Conservation (phyloP, 768 basidiomycete species). For the Tricholomella constricta region DNA sequence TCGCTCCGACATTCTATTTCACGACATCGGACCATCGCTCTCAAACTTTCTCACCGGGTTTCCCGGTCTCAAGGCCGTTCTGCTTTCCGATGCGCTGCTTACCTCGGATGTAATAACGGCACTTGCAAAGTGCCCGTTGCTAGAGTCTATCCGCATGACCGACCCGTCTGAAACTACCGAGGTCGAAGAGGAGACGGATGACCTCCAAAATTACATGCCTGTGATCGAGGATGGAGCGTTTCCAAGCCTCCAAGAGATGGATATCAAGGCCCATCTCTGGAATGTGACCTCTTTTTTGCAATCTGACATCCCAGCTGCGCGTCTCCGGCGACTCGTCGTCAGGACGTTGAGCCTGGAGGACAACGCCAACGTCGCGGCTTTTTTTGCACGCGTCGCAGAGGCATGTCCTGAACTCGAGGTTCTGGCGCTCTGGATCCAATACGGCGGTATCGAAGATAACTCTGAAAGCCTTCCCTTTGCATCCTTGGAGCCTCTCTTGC, state of each 20-base stretch:
- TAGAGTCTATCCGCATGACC: constrained; percentile 6
- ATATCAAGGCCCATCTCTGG: constrained; percentile 14
- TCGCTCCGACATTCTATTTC: constrained; percentile 8
- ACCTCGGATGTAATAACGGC: constrained; percentile 15
- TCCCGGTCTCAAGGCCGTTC: background rate
- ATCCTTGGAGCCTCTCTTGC: constrained; percentile 7
- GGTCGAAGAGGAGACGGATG: background rate
- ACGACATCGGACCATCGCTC: constrained; percentile 9
- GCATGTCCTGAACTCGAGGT: constrained; percentile 9
- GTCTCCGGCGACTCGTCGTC: constrained; percentile 5
- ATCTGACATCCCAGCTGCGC: constrained; percentile 8
- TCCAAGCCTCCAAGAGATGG: constrained; percentile 8
- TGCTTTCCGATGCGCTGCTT: constrained; percentile 9
- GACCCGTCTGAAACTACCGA: background rate
- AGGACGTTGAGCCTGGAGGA: constrained; percentile 6
- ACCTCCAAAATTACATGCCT: constrained; percentile 17
- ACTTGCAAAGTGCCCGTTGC: constrained; percentile 8
- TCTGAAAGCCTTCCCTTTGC: constrained; percentile 4
- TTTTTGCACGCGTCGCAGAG: constrained; percentile 9
- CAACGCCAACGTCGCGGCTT: background rate
- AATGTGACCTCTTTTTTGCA: constrained; percentile 7
- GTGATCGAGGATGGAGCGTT: constrained; percentile 7
- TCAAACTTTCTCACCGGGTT: constrained; percentile 9
- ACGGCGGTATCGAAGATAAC: background rate
- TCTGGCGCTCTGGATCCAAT: constrained; percentile 1